Evolutionary conservation across 1,284 basidiomycete species (phyloP), one percentile per base, ranked within the genome.

Genomic region (Schizophyllum amplum): DNA sequence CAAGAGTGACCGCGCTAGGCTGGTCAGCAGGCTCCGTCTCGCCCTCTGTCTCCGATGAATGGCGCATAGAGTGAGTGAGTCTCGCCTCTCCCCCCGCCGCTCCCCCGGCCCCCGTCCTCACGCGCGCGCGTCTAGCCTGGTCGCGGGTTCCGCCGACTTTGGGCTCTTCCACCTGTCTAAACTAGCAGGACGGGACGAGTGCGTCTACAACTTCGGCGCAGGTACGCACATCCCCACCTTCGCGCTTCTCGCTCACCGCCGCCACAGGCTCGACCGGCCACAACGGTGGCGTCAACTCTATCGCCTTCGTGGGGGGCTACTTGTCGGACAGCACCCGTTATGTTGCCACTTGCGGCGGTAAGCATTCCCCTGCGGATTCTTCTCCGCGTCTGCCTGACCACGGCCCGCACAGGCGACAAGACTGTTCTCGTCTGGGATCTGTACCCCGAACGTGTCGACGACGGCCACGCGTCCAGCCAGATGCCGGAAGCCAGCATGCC

Each of bases 371-470:
- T 33, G 53, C 22, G 52, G 5, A 55, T 53, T 42, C 26, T 26
- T 51, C 47, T 24, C 22, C 33, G 22, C 4, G 52, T 53, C 59
- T 51, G 59, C 27, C 47, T 59, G 54, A 26, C 55, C 21, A 21
- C 47, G n/a, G n/a, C n/a, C 24, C 51, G 17, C 11, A 51, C 52
- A 90, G 88, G 90, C 62, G 88, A 91, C 70, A 87, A 83, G 66
- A 86, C 85, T 76, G 76, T 91, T 52, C 86, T 91, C 80, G 81
- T 92, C 15, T 92, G 89, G 89, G 87, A 92, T 68, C 77, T 92
- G 20, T 73, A 80, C 64, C 86, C 87, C 1, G 66, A 72, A 7
- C 50, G 51, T 23, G 57, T 76, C 54, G 71, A 80, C 57, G 33
- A 42, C 33, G 33, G 33, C 13, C 71, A 78, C 46, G 66, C 71